Evolutionary conservation across 2,329 filamentous ascomycete genomes (phyloP).

Genomic region (Exophiala calicioides): DNA sequence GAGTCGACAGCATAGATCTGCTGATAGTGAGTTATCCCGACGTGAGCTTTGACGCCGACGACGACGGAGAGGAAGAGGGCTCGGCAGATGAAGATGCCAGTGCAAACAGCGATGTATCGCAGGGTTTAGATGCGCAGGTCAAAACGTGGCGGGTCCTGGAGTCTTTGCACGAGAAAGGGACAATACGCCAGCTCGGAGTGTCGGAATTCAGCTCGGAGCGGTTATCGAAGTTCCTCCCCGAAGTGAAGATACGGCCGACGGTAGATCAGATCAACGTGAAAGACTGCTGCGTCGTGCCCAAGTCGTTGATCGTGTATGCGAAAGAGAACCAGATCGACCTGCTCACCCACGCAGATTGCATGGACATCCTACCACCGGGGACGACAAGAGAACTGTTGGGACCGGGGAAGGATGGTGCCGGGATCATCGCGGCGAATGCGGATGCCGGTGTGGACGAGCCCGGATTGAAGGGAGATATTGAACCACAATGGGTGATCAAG

Average conservation of each 20-base stretch:
- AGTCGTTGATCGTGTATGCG: conserved; percentile 80
- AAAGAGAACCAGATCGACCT: conserved; percentile 81
- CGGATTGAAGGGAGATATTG: conserved; percentile 74
- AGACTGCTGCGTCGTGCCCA: conserved; percentile 94
- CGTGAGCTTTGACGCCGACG: conserved; percentile 89
- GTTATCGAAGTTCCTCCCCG: conserved; percentile 72
- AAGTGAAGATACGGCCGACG: conserved; percentile 69
- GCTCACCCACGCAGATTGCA: conserved; percentile 91
- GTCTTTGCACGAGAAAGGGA: conserved; percentile 67
- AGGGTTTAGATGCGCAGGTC: conserved; percentile 63
- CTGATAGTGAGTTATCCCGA: conserved; percentile 92
- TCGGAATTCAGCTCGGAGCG: conserved; percentile 89
- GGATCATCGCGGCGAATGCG: conserved; percentile 67
- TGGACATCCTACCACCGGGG: conserved; percentile 82
- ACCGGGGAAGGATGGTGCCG: conserved; percentile 68
- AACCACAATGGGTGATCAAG: conserved; percentile 92
- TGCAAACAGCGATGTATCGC: conserved; percentile 42
- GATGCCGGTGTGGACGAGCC: conserved; percentile 44
- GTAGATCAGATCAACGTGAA: conserved; percentile 96
- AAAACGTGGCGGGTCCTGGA: conserved; percentile 72
- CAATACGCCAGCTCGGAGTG: conserved; percentile 75
- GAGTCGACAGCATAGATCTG: conserved; percentile 75
- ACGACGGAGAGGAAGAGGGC: conserved; percentile 67
- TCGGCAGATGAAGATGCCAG: conserved; percentile 55
- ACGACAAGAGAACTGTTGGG: conserved; percentile 83